A percentile compares a stretch with the other conserved stretches of the same genome.
Conservation (phyloP, 176 grass and related monocot genomes). For the Miscanthus lutarioriparius region DNA sequence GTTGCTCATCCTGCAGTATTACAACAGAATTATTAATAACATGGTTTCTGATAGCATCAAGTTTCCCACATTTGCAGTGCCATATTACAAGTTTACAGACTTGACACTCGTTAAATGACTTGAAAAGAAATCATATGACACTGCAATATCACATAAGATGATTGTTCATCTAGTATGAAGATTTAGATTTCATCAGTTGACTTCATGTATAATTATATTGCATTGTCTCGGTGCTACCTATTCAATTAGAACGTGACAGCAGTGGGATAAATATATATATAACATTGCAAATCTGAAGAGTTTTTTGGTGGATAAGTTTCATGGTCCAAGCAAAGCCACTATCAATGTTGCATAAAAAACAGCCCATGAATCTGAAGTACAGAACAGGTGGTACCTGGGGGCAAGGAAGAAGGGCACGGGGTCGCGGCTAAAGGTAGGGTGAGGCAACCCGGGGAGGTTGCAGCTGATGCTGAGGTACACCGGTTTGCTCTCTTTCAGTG, state of each 20-base stretch:
- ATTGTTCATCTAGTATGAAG: not conserved
- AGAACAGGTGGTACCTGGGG: constrained; percentile 41
- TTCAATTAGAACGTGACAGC: not conserved
- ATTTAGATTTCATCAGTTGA: not conserved
- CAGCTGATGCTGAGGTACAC: constrained; percentile 91
- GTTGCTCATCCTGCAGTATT: constrained; percentile 63
- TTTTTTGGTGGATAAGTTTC: not conserved
- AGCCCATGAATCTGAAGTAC: not conserved
- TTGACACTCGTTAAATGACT: not conserved
- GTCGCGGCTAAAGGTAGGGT: constrained; percentile 76
- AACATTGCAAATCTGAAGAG: not conserved
- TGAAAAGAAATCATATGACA: not conserved
- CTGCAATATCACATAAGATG: not conserved
- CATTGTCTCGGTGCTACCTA: not conserved
- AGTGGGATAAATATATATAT: not conserved
- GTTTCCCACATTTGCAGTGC: not conserved
- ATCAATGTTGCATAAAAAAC: not conserved
- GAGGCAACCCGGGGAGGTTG: constrained; percentile 71
- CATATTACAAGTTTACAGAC: not conserved
- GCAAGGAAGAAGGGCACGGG: constrained; percentile 73
- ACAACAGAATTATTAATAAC: not conserved
- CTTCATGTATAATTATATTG: not conserved
- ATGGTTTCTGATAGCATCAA: not conserved
- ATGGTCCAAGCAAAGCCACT: not conserved
- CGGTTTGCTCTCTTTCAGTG: constrained; percentile 82